phyloP scores from a whole-genome alignment of 371 early-diverging fungal genomes.

The Phascolomyces articulosus region DNA sequence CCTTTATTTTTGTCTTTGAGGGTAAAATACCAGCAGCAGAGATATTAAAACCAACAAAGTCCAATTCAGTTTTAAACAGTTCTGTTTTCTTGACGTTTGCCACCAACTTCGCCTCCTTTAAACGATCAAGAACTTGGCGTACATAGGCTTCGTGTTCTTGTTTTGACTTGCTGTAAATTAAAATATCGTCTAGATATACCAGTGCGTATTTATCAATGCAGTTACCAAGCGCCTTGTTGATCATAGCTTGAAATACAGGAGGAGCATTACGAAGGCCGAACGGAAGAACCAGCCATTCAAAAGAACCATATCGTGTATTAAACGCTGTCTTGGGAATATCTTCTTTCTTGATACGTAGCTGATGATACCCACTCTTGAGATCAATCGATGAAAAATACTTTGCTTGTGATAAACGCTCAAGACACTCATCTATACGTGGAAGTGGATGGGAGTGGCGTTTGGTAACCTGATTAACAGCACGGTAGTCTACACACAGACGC shows the following conservation, averaged over 20 bases:
- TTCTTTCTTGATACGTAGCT: slow-evolving; percentile 8
- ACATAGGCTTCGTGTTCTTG: slow-evolving; percentile 38
- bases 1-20: no score
- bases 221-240: slow-evolving; percentile 58
- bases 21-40: slow-evolving; percentile 28
- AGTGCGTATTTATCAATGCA: no score
- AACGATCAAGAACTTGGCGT: slow-evolving; percentile 29
- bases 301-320: slow-evolving; percentile 46
- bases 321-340: slow-evolving; percentile 26
- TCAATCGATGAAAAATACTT: slow-evolving; percentile 56
- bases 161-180: slow-evolving; percentile 50
- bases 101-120: slow-evolving; percentile 35
- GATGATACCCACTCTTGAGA: slow-evolving; percentile 11
- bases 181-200: no score
- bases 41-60: slow-evolving; percentile 46
- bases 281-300: slow-evolving; percentile 49
- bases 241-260: slow-evolving; percentile 50
- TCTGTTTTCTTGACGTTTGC: slow-evolving; percentile 56
- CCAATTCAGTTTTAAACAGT: slow-evolving; percentile 32
- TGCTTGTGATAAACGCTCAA: no score
- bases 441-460: no score
- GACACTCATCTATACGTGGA: no score
- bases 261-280: slow-evolving; percentile 45
- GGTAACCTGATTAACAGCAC: no score
- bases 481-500: no score